phyloP scores from a whole-genome alignment of 1,284 basidiomycete species.

The Sporisorium scitamineum region DNA sequence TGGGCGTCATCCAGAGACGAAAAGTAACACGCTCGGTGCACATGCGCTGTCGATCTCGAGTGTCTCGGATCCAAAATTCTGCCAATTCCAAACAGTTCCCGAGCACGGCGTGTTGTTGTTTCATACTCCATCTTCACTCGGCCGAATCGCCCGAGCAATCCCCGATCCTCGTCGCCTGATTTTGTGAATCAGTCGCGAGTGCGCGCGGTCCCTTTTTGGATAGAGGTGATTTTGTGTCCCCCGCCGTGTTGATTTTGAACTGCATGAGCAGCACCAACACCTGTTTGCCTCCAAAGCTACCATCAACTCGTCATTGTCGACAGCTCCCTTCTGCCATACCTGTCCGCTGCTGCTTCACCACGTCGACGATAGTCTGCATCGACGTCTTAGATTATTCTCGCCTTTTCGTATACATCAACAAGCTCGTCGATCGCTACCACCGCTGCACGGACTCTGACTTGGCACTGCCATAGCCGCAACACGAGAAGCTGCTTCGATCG shows the following conservation, averaged over 20 bases:
- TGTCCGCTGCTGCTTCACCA: too few species aligned
- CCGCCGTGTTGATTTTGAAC: conserved; percentile 1
- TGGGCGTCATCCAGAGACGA: not conserved
- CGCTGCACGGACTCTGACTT: not conserved
- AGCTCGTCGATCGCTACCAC: not conserved
- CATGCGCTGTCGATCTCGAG: conserved; percentile 47
- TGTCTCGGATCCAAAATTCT: conserved; percentile 23
- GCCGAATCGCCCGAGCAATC: conserved; percentile 11
- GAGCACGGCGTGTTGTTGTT: not conserved
- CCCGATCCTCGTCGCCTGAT: conserved; percentile 17
- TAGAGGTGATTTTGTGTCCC: conserved; percentile 8
- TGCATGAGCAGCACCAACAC: conserved; percentile 21
- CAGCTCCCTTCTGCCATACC: not conserved
- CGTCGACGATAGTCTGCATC: not conserved
- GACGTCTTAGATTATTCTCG: not conserved
- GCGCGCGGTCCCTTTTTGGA: conserved; percentile 22
- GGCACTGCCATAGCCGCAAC: not conserved
- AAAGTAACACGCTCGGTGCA: conserved; percentile 7
- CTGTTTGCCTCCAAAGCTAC: not conserved
- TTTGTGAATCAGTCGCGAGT: conserved; percentile 38
- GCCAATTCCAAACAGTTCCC: conserved; percentile 8
- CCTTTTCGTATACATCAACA: not conserved
- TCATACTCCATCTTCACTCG: not conserved
- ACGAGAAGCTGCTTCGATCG: too few species aligned
- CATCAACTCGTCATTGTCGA: conserved; percentile 1